Base-by-base conservation (phyloP, 2,329 filamentous ascomycete genomes). In the Tolypocladium album region DNA sequence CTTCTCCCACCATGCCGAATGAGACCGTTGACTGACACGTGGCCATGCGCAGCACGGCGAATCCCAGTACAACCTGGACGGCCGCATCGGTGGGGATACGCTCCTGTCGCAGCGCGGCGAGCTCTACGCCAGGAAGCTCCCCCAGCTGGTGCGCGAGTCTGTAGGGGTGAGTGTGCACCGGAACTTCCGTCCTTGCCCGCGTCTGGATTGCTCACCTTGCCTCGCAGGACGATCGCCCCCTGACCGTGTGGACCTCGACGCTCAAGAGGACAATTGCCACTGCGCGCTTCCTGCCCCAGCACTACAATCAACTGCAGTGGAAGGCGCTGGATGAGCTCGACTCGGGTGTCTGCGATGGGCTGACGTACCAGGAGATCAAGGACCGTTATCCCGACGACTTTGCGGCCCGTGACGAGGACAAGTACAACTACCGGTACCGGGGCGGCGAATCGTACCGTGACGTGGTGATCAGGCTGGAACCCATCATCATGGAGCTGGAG, bases 401-500 rank as follows among this genome's bases (percentile, higher is more conserved):
- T 76, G 86, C 87, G 57, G 92, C 93, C 40, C 90, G 94, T 63
- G 94, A 99, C 74, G 91, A 96, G 66, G 94, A 99, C 80, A 99
- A 99, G 76, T 97, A 97, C 84, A 97, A 99, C 78, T 99, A 99
- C 77, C 91, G 94, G 60, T 99, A 99, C 76, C 88, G 94, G 6
- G 94, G 94, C 64, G 94, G 94, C 59, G 94, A 99, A 77, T 95
- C 90, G 62, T 88, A 99, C 74, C 90, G 93, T 60, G 94, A 99
- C 70, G 93, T 99, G 1, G 94, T 99, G 47, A 97, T 97, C 69
- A 91, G 94, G 0, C 86, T 99, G 0, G 94, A 99, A 71, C 94
- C 94, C 63, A 99, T 99, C 75, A 99, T 99, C 76, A 99, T 99
- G 94, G 94, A 99, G 73, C 81, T 99, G 58, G 94, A 99, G 75